Evolutionary conservation across 495 filamentous ascomycete species (phyloP).

Genomic region (Rhizodiscina lignyota): DNA sequence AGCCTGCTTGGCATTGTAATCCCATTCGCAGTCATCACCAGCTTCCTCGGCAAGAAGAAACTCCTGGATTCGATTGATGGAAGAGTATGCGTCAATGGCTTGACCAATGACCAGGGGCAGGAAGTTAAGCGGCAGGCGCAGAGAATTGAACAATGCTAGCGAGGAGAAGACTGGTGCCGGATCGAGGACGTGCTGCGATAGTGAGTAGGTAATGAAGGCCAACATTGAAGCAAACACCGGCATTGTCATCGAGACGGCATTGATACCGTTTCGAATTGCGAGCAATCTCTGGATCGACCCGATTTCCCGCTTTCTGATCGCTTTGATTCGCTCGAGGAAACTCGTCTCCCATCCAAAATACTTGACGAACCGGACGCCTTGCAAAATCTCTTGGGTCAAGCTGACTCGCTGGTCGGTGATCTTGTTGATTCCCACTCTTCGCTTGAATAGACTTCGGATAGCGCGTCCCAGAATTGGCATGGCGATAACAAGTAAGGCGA

Average conservation of each 20-base stretch:
- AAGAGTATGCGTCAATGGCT: constrained; percentile 75
- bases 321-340: constrained; percentile 59
- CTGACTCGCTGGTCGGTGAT: constrained; percentile 83
- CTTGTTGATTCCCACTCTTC: constrained; percentile 68
- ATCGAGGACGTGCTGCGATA: constrained; percentile 51
- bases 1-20: constrained; percentile 46
- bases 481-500: constrained; percentile 61
- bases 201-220: constrained; percentile 80
- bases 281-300: constrained; percentile 61
- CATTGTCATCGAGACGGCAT: constrained; percentile 52
- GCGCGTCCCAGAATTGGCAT: constrained; percentile 58
- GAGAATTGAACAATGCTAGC: constrained; percentile 76
- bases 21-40: constrained; percentile 50
- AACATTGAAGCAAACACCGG: constrained; percentile 91
- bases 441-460: constrained; percentile 51
- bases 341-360: constrained; percentile 88
- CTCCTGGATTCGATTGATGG: constrained; percentile 67
- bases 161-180: constrained; percentile 83
- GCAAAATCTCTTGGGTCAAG: constrained; percentile 82
- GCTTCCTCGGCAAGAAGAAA: constrained; percentile 77
- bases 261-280: constrained; percentile 68
- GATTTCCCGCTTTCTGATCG: constrained; percentile 61
- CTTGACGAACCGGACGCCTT: constrained; percentile 86
- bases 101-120: constrained; percentile 79
- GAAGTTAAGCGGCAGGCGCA: constrained; percentile 78